Evolutionary conservation across 1,284 basidiomycete species (phyloP).

Genomic region (Melampsora americana): DNA sequence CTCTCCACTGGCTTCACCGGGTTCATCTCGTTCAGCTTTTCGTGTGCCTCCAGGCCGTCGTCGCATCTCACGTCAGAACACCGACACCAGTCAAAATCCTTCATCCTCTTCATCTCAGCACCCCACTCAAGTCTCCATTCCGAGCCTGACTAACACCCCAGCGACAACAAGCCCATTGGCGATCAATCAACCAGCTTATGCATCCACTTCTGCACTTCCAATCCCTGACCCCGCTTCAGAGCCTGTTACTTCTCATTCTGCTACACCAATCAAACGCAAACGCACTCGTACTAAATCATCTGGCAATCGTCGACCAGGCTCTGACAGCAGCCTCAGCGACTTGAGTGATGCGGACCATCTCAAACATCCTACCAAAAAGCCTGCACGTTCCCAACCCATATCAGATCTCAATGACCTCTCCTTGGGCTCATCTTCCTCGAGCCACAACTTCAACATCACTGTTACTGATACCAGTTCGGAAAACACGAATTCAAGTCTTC

Average conservation of each 20-base stretch:
- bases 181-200: background rate
- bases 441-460: background rate
- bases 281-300: background rate
- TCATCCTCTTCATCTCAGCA: background rate
- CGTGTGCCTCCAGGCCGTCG: background rate
- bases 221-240: background rate
- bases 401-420: background rate
- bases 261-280: slow-evolving; percentile 8
- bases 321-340: slow-evolving; percentile 32
- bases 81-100: background rate
- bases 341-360: slow-evolving; percentile 6
- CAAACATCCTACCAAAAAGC: background rate
- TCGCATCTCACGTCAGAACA: background rate
- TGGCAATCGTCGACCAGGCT: background rate
- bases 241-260: background rate
- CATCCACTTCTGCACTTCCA: background rate
- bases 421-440: background rate
- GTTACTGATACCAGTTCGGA: too few relatives aligned
- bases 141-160: background rate
- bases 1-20: background rate
- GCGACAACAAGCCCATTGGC: background rate
- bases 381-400: background rate
- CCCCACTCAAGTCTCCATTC: background rate
- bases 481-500: background rate
- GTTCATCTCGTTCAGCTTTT: background rate